phyloP scores from a whole-genome alignment of 345 rosid species.

The Citrus mangshanensis region DNA sequence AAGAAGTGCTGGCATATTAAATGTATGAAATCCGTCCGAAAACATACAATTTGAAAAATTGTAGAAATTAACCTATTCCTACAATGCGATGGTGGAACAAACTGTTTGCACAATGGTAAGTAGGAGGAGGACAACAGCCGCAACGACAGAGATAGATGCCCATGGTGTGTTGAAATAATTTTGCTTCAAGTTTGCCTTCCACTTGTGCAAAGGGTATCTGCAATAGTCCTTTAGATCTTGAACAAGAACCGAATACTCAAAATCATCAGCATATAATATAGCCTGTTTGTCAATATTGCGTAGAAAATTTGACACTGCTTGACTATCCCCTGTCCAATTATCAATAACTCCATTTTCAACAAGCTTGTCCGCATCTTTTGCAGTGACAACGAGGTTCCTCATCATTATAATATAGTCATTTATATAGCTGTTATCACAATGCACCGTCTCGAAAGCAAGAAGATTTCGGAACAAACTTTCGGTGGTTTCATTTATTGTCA shows the following conservation, averaged over 20 bases:
- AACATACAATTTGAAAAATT: too few species aligned
- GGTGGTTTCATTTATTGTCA: background rate
- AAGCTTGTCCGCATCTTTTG: conserved; percentile 15
- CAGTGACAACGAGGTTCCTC: conserved; percentile 5
- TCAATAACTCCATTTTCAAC: background rate
- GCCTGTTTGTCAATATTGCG: background rate
- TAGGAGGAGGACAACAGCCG: conserved; percentile 10
- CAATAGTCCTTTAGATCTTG: background rate
- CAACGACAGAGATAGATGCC: conserved; percentile 19
- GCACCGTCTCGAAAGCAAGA: background rate
- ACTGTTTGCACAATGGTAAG: conserved; percentile 14
- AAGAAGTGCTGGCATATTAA: too few species aligned
- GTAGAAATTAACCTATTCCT: background rate
- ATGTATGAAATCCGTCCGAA: too few species aligned
- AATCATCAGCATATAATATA: background rate
- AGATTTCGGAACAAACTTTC: background rate
- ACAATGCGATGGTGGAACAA: background rate
- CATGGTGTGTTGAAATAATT: conserved; percentile 25
- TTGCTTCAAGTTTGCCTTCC: conserved; percentile 18
- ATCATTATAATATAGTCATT: conserved; percentile 6
- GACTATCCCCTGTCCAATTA: background rate
- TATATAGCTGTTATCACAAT: background rate
- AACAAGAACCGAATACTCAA: background rate
- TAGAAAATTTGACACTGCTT: conserved; percentile 5
- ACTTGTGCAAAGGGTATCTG: background rate